phyloP scores from a whole-genome alignment of 2,329 filamentous ascomycete genomes.

The Colletotrichum sp. region DNA sequence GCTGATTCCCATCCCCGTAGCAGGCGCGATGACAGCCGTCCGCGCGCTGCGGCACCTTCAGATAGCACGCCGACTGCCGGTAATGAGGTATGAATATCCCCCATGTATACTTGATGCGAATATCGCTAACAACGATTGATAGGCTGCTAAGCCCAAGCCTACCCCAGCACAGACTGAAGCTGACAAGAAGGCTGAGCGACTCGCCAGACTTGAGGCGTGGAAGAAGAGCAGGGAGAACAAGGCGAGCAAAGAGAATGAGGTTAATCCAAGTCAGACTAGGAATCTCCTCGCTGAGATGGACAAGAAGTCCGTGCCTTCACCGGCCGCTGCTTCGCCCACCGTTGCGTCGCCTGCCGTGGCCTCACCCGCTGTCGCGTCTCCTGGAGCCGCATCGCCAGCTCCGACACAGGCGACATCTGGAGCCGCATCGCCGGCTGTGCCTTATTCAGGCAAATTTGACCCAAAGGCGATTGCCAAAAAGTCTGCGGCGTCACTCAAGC shows the following conservation, averaged over 20 bases:
- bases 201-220: slow-evolving; percentile 88
- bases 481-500: slow-evolving; percentile 64
- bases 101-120: not conserved
- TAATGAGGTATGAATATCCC: slow-evolving; percentile 57
- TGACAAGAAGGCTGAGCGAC: slow-evolving; percentile 79
- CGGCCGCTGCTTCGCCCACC: slow-evolving; percentile 54
- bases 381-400: slow-evolving; percentile 2
- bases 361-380: slow-evolving; percentile 42
- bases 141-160: slow-evolving; percentile 61
- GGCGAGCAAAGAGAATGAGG: slow-evolving; percentile 73
- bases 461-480: slow-evolving; percentile 88
- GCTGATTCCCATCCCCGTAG: slow-evolving; percentile 72
- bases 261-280: slow-evolving; percentile 67
- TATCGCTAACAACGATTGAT: slow-evolving; percentile 30
- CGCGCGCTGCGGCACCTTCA: slow-evolving; percentile 54
- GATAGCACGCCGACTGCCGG: slow-evolving; percentile 55
- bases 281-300: slow-evolving; percentile 77
- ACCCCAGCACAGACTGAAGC: slow-evolving; percentile 65
- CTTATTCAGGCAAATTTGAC: slow-evolving; percentile 82
- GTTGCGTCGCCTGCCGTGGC: slow-evolving; percentile 52
- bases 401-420: slow-evolving; percentile 46
- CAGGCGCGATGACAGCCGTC: slow-evolving; percentile 68
- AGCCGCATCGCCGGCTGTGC: slow-evolving; percentile 55
- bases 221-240: slow-evolving; percentile 87
- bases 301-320: slow-evolving; percentile 61